phyloP scores from a whole-genome alignment of 176 grass and related monocot species.

The Miscanthus lutarioriparius region DNA sequence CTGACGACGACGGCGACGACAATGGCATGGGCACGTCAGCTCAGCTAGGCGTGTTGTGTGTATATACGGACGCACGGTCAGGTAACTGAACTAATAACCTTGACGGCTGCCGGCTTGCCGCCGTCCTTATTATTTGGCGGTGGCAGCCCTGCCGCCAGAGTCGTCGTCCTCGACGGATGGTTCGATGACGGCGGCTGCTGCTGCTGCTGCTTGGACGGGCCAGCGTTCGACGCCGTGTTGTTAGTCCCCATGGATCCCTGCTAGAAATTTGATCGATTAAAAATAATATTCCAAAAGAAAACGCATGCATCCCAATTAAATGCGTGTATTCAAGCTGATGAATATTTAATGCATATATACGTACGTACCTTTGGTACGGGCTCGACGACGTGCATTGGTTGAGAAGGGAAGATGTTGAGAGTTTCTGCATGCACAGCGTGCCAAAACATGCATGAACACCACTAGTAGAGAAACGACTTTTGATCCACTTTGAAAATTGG shows the following conservation, averaged over 20 bases:
- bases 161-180: slow-evolving; percentile 11
- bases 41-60: neutral
- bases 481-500: too few relatives aligned
- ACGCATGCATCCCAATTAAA: neutral
- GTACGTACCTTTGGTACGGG: slow-evolving; percentile 30
- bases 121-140: slow-evolving; percentile 13
- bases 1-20: neutral
- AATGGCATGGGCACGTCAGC: neutral
- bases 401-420: slow-evolving; percentile 81
- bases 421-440: slow-evolving; percentile 48
- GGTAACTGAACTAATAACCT: slow-evolving; percentile 29
- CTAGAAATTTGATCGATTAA: neutral
- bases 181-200: neutral
- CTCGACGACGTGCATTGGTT: slow-evolving; percentile 60
- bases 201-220: neutral
- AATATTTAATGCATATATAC: neutral
- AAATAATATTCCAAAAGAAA: too few relatives aligned
- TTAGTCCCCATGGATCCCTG: slow-evolving; percentile 5
- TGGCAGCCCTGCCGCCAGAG: neutral
- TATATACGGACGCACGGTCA: neutral
- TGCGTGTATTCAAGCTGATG: neutral
- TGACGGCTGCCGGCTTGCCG: slow-evolving; percentile 23
- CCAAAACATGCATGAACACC: neutral
- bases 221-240: neutral
- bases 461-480: too few relatives aligned